Conservation (phyloP, 345 rosid species). For the Turnera subulata region DNA sequence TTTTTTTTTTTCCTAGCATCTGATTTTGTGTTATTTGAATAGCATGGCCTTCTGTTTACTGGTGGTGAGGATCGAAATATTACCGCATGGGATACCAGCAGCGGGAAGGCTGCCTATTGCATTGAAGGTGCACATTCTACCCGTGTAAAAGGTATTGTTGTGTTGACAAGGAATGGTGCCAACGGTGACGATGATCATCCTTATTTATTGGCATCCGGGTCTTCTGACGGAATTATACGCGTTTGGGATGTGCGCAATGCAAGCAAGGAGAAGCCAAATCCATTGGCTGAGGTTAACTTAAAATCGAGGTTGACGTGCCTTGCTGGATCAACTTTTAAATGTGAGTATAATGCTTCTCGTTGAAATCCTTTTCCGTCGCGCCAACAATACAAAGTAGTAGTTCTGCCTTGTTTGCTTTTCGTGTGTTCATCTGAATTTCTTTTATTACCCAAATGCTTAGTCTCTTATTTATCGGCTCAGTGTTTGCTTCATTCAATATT, state of each 20-base stretch:
- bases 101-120: constrained; percentile 72
- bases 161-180: constrained; percentile 45
- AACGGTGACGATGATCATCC: constrained; percentile 54
- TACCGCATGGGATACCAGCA: constrained; percentile 84
- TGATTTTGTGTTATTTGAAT: constrained; percentile 12
- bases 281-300: constrained; percentile 75
- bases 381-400: too few species aligned
- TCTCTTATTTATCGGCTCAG: too few species aligned
- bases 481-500: too few species aligned
- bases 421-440: too few species aligned
- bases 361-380: too few species aligned
- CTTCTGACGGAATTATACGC: constrained; percentile 84
- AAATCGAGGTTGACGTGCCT: constrained; percentile 93
- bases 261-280: constrained; percentile 53
- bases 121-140: constrained; percentile 74
- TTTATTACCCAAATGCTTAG: too few species aligned
- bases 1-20: background rate
- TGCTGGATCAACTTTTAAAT: constrained; percentile 44
- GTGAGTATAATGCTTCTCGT: constrained; percentile 11
- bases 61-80: constrained; percentile 85
- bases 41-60: constrained; percentile 73
- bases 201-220: constrained; percentile 70
- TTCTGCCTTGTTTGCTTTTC: too few species aligned
- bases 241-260: constrained; percentile 92
- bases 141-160: constrained; percentile 84